Evolutionary conservation across 257 asterid species (phyloP).

Genomic region (Catharanthus roseus): DNA sequence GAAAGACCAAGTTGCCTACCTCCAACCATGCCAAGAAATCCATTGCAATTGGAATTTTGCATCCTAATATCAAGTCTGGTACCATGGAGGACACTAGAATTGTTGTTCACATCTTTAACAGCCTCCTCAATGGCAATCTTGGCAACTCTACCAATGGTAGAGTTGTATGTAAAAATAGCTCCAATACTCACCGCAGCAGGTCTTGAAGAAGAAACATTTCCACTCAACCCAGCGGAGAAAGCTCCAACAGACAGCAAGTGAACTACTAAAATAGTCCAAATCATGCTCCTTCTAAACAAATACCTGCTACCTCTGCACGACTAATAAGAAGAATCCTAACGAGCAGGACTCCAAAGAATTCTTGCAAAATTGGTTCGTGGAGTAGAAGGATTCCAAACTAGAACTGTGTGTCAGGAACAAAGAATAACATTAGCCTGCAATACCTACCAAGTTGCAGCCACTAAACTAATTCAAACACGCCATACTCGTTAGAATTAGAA

Average conservation of each 20-base stretch:
- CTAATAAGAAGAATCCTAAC: background rate
- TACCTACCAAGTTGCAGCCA: background rate
- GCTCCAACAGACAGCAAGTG: conserved; percentile 44
- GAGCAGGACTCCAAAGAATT: conserved; percentile 4
- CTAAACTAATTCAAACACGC: too few species aligned
- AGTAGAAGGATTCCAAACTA: background rate
- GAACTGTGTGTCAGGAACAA: background rate
- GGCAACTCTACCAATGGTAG: conserved; percentile 83
- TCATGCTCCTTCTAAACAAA: conserved; percentile 37
- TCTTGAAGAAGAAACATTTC: conserved; percentile 51
- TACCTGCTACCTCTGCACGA: background rate
- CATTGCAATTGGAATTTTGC: conserved; percentile 75
- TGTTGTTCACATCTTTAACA: conserved; percentile 73
- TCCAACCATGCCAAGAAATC: conserved; percentile 81
- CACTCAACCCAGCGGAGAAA: conserved; percentile 40
- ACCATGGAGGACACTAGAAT: conserved; percentile 60
- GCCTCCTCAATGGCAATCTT: conserved; percentile 91
- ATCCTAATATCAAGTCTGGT: conserved; percentile 44
- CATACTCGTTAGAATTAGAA: background rate
- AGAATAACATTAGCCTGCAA: background rate
- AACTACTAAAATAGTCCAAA: conserved; percentile 28
- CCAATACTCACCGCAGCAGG: conserved; percentile 71
- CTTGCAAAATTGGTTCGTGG: conserved; percentile 10
- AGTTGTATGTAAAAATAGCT: conserved; percentile 63
- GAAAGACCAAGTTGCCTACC: conserved; percentile 35